phyloP scores from a whole-genome alignment of 805 yeast species.

The Nakazawaea wyomingensis region DNA sequence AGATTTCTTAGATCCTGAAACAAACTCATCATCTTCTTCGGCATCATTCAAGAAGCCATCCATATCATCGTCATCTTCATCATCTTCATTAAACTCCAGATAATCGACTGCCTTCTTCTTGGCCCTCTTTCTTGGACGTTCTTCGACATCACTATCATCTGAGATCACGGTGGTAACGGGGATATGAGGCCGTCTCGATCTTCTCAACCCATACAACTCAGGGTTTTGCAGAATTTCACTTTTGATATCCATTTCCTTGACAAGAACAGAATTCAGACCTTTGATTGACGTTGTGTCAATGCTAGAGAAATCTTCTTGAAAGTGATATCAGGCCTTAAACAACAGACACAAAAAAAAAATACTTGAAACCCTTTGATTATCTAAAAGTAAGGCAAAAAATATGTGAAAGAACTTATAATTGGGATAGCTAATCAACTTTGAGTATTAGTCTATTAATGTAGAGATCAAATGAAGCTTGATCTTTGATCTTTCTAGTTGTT shows the following conservation, averaged over 20 bases:
- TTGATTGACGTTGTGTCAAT: no score
- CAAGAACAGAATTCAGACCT: no score
- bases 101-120: constrained; percentile 18
- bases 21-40: constrained; percentile 28
- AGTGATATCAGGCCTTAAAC: no score
- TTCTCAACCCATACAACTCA: constrained; percentile 76
- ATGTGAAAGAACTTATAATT: no score
- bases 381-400: no score
- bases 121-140: constrained; percentile 16
- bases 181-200: constrained; percentile 61
- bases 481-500: neutral
- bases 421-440: no score
- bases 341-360: no score
- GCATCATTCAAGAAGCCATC: constrained; percentile 19
- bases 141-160: constrained; percentile 29
- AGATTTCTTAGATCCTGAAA: constrained; percentile 16
- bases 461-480: no score
- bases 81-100: constrained; percentile 23
- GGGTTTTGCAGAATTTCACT: constrained; percentile 65
- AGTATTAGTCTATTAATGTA: no score
- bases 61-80: constrained; percentile 19
- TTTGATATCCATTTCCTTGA: constrained; percentile 31
- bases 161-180: constrained; percentile 29
- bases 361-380: no score
- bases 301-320: no score